Evolutionary conservation across 2,329 filamentous ascomycete genomes (phyloP).

Genomic region (Verticillium isaacii): DNA sequence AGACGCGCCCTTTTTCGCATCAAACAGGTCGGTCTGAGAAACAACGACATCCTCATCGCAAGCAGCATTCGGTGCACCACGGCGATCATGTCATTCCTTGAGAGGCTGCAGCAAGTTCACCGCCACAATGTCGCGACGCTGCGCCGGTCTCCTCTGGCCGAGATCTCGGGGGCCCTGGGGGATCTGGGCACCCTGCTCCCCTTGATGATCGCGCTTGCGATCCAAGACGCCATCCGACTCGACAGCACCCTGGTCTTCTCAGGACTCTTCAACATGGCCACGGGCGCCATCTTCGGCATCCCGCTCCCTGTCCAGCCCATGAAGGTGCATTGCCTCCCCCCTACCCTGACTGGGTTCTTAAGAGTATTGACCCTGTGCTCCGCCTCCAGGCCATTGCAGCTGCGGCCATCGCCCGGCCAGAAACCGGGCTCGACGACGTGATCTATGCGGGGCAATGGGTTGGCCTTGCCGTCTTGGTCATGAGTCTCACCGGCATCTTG

Average conservation of each 20-base stretch:
- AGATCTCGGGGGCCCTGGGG: slow-evolving; percentile 83
- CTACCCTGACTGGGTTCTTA: no score
- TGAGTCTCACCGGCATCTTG: slow-evolving; percentile 77
- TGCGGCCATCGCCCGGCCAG: slow-evolving; percentile 70
- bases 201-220: slow-evolving; percentile 78
- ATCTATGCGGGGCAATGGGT: slow-evolving; percentile 77
- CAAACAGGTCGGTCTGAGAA: neutral
- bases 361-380: neutral
- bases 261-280: slow-evolving; percentile 79
- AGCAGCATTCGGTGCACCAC: neutral
- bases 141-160: slow-evolving; percentile 47
- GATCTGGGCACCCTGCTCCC: slow-evolving; percentile 88
- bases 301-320: slow-evolving; percentile 89
- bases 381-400: slow-evolving; percentile 70
- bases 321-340: slow-evolving; percentile 41
- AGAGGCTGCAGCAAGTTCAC: slow-evolving; percentile 23
- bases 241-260: slow-evolving; percentile 84
- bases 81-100: slow-evolving; percentile 8
- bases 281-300: slow-evolving; percentile 78
- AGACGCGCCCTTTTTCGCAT: neutral
- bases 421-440: slow-evolving; percentile 53
- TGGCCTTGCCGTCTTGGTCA: slow-evolving; percentile 64
- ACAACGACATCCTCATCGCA: neutral
- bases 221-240: slow-evolving; percentile 74
- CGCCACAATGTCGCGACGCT: slow-evolving; percentile 46